Evolutionary conservation across 2,329 filamentous ascomycete genomes (phyloP), one percentile per base, ranked within the genome.

Genomic region (Domatiomyces catenatus): DNA sequence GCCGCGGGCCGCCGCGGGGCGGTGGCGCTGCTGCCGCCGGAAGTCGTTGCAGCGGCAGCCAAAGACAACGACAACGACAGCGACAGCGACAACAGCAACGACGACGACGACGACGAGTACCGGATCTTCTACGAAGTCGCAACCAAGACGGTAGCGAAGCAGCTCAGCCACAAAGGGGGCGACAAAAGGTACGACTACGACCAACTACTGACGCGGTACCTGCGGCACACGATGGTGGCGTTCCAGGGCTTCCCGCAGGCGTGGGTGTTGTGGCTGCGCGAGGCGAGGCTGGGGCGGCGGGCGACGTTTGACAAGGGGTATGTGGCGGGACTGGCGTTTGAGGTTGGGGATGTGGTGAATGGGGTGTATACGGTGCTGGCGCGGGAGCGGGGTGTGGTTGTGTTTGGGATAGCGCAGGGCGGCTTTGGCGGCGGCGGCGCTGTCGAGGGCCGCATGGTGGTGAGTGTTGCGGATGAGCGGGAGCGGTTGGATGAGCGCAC

Each of bases 321-420:
- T 5, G n/a, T 47, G 17, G 45, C 22, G 24, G 36, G 20, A 2
- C 19, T 47, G 19, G 1, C 8, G 45, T 36, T 47, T 47, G 45
- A 32, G 45, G 45, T 4, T 2, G 45, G 45, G 45, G 45, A 32
- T 24, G 19, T 47, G 45, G 45, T 47, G 7, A 12, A 32, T 47
- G 45, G 20, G 45, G 8, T 47, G 19, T 47, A 47, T 17, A 32
- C 8, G 26, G 45, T 47, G 17, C 17, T 47, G 8, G 26, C 7
- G 20, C 8, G 45, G 24, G 45, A 47, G 15, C 2, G 45, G 26
- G 36, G 20, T 22, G 45, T 24, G 19, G 45, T 24, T 32, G 45
- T 47, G 45, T 47, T 45, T 47, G 45, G 26, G 45, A 47, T 47
- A 24, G 26, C 20, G 17, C 22, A 18, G 45, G 45, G 45, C n/a